Evolutionary conservation across 257 asterid genomes (phyloP), one percentile per base, ranked within the genome.

Genomic region (Rhazya stricta): DNA sequence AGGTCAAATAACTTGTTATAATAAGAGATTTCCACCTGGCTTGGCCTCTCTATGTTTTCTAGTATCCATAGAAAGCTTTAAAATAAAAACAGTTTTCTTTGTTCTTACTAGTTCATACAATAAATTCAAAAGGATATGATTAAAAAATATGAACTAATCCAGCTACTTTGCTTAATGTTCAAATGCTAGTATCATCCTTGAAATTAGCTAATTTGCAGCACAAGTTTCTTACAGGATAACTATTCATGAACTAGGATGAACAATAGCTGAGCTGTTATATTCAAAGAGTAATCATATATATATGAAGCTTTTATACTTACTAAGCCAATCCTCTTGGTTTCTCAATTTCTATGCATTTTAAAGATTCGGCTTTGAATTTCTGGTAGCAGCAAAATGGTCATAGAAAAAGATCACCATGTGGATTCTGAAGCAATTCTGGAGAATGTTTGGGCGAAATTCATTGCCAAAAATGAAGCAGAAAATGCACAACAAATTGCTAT

Each of bases 401-500:
- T 57, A 18, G 86, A 82, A 78, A 37, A 73, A 13, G 37, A 73
- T 9, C 15, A 60, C 0, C 57, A 46, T 6, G 66, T 42, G 73
- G 69, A 79, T 73, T 77, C 91, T 3, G 86, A 85, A 58, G 53
- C 82, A 3, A 85, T 85, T 75, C 87, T 91, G 0, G 97, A 91
- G 66, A 80, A 80, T 39, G 90, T 88, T 23, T 91, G 97, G 97
- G 96, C 91, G 4, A 88, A 84, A 67, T 86, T 85, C 81, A 83
- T 91, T 10, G 85, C 85, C 19, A 75, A 82, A 61, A 72, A 67
- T 5, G 86, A 81, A 7, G 48, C 42, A 19, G 36, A 60, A 27
- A 39, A 25, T 37, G 18, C 23, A 6, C 42, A 63, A 16, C 73
- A 69, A 16, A 71, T 65, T 10, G 10, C 25, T 1, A 11, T 58